A percentile compares a stretch with the other conserved stretches of the same genome.
Conservation (phyloP, 371 early-diverging fungal genomes). For the Syncephalis fuscata region DNA sequence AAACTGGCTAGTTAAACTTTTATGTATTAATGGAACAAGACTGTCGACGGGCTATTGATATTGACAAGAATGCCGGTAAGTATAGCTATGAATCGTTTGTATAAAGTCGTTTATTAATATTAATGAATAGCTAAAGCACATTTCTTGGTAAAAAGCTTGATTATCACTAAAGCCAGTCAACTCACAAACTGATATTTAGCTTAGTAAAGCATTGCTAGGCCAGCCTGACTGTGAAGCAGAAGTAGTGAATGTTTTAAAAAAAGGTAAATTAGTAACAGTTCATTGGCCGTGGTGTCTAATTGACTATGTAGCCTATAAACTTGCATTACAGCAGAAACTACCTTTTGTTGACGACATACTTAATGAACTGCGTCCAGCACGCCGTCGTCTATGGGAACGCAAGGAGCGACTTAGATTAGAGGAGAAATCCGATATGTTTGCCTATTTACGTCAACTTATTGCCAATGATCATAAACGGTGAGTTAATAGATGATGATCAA, state of each 20-base stretch:
- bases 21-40: no score
- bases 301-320: slow-evolving; percentile 30
- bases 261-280: no score
- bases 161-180: no score
- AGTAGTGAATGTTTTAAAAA: slow-evolving; percentile 33
- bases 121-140: slow-evolving; percentile 34
- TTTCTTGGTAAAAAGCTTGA: slow-evolving; percentile 21
- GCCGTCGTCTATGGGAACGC: slow-evolving; percentile 42
- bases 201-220: slow-evolving; percentile 38
- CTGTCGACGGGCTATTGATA: slow-evolving; percentile 6
- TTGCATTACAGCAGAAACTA: slow-evolving; percentile 34
- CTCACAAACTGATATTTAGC: no score
- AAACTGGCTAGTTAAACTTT: no score
- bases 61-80: slow-evolving; percentile 33
- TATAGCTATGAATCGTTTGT: neutral
- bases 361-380: slow-evolving; percentile 27
- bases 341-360: slow-evolving; percentile 37
- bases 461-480: slow-evolving; percentile 24
- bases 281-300: no score
- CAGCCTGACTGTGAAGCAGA: slow-evolving; percentile 20
- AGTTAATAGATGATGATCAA: neutral
- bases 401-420: slow-evolving; percentile 28
- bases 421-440: slow-evolving; percentile 30
- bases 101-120: neutral
- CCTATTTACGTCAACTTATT: slow-evolving; percentile 34